Conservation (phyloP, 805 yeast genomes). For the Saccharomycopsis olivae region DNA sequence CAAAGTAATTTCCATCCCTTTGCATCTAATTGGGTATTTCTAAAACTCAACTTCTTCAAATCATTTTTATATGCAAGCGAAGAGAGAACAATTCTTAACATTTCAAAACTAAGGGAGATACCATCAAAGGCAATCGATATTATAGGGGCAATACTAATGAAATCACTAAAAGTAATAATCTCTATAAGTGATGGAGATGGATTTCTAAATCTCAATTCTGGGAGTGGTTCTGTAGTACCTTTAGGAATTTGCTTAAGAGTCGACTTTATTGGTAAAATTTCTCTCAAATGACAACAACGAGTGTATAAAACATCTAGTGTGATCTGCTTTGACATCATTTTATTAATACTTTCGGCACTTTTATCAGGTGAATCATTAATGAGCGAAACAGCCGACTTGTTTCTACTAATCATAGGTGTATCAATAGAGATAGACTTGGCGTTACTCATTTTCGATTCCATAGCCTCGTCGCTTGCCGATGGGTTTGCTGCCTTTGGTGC, state of each 20-base stretch:
- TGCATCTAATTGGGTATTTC: constrained; percentile 66
- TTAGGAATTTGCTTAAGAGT: constrained; percentile 72
- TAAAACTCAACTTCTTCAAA: constrained; percentile 60
- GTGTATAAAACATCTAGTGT: constrained; percentile 68
- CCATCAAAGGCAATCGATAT: constrained; percentile 71
- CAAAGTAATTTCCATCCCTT: constrained; percentile 79
- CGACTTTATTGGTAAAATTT: constrained; percentile 86
- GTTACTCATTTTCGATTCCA: constrained; percentile 26
- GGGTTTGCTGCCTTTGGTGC: neutral
- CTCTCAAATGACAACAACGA: constrained; percentile 86
- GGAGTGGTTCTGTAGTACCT: constrained; percentile 67
- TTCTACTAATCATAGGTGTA: constrained; percentile 32
- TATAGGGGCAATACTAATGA: constrained; percentile 76
- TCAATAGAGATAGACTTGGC: constrained; percentile 29
- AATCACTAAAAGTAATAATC: constrained; percentile 79
- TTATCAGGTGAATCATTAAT: neutral
- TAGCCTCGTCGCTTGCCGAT: neutral
- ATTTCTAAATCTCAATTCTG: constrained; percentile 61
- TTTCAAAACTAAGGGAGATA: constrained; percentile 59
- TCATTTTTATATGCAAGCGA: constrained; percentile 33
- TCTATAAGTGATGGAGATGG: constrained; percentile 89
- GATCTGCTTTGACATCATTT: constrained; percentile 11
- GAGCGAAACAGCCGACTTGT: constrained; percentile 22
- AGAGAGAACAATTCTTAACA: constrained; percentile 43
- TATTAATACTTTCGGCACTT: constrained; percentile 9